phyloP scores from a whole-genome alignment of 352 stramenopile genomes.

The Blastocystis sp. region DNA sequence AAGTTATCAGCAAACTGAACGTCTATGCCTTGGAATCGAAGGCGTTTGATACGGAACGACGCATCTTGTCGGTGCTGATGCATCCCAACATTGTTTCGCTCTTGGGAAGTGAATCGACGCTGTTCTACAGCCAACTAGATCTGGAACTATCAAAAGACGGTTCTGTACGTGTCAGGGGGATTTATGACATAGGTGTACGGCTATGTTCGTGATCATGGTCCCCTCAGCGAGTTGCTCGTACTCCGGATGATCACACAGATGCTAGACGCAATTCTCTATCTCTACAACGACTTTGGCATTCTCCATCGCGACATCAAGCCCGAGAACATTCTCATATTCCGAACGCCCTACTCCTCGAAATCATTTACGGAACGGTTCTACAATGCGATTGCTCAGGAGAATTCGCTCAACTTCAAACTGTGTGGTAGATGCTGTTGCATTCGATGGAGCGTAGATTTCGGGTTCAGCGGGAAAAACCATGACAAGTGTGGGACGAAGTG shows the following conservation, averaged over 20 bases:
- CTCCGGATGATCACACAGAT: neutral
- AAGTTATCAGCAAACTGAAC: neutral
- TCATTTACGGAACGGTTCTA: neutral
- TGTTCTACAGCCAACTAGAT: neutral
- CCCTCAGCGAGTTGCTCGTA: neutral
- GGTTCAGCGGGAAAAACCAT: slow-evolving; percentile 11
- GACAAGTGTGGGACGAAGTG: neutral
- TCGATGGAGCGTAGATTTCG: neutral
- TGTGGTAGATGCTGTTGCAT: neutral
- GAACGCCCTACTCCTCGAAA: neutral
- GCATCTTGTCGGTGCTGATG: neutral
- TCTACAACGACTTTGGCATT: neutral
- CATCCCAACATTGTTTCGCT: slow-evolving; percentile 26
- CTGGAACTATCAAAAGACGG: slow-evolving; percentile 2
- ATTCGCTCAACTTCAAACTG: neutral
- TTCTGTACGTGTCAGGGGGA: neutral
- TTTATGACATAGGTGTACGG: neutral
- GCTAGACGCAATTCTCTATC: neutral
- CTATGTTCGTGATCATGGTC: slow-evolving; percentile 1
- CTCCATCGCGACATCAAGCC: slow-evolving; percentile 41
- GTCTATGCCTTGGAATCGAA: neutral
- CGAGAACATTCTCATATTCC: slow-evolving; percentile 31
- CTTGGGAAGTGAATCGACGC: neutral
- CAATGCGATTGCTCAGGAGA: neutral
- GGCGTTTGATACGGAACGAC: neutral